Evolutionary conservation across 1,284 basidiomycete species (phyloP).

Genomic region (Malassezia equina): DNA sequence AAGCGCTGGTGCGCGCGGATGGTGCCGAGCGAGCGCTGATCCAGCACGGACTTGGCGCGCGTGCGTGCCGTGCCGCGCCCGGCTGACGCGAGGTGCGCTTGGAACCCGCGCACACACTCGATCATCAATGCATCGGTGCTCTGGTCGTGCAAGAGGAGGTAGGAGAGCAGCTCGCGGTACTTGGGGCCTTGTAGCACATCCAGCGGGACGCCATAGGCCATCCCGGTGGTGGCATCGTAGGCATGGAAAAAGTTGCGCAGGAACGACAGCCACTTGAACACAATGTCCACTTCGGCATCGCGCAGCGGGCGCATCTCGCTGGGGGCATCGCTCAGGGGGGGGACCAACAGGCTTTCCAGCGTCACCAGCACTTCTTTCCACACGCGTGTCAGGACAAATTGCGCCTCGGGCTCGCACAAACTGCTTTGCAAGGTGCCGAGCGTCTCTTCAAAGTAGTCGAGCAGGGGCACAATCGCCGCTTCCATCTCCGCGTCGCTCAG

Average conservation of each 20-base stretch:
- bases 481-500: conserved; percentile 89
- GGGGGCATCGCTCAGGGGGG: conserved; percentile 75
- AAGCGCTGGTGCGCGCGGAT: conserved; percentile 89
- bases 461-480: conserved; percentile 76
- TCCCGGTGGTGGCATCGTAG: conserved; percentile 71
- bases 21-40: conserved; percentile 78
- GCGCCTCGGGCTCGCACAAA: conserved; percentile 59
- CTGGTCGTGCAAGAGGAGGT: conserved; percentile 41
- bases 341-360: conserved; percentile 80
- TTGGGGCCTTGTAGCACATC: conserved; percentile 89
- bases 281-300: conserved; percentile 93
- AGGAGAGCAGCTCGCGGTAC: conserved; percentile 59
- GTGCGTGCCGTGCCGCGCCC: conserved; percentile 52
- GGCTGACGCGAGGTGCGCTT: conserved; percentile 46
- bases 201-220: conserved; percentile 56
- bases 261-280: conserved; percentile 85
- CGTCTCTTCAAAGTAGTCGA: conserved; percentile 94
- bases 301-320: conserved; percentile 81
- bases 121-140: conserved; percentile 51
- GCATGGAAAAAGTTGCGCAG: conserved; percentile 89
- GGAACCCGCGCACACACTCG: conserved; percentile 88
- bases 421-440: conserved; percentile 82
- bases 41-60: conserved; percentile 58
- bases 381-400: conserved; percentile 80
- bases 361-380: conserved; percentile 93